phyloP scores from a whole-genome alignment of 2,329 filamentous ascomycete genomes.

The Arthrocladium fulminans region DNA sequence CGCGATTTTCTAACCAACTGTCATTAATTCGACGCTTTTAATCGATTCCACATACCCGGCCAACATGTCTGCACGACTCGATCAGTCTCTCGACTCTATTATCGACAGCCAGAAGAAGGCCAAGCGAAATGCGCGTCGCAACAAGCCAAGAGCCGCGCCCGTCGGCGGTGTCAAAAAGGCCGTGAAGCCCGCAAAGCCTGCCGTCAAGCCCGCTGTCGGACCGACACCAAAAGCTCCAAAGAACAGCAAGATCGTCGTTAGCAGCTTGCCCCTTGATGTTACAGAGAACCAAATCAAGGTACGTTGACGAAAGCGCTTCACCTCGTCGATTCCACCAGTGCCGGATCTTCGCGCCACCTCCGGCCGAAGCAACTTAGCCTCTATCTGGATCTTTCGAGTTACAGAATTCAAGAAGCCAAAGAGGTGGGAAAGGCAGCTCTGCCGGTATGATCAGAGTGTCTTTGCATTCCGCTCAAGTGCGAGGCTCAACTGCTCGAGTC shows the following conservation, averaged over 20 bases:
- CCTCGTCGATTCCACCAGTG: conserved; percentile 35
- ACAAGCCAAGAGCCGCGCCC: conserved; percentile 49
- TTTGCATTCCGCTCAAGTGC: too few relatives aligned
- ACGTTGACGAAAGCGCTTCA: conserved; percentile 87
- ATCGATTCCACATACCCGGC: conserved; percentile 16
- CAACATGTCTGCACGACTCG: conserved; percentile 87
- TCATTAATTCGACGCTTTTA: conserved; percentile 1
- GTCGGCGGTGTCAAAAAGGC: conserved; percentile 81
- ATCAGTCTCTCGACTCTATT: conserved; percentile 96
- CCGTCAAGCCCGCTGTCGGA: conserved; percentile 49
- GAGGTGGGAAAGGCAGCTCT: too few relatives aligned
- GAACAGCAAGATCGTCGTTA: conserved; percentile 96
- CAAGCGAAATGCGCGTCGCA: conserved; percentile 41
- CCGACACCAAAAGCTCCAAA: conserved; percentile 54
- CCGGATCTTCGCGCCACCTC: conserved; percentile 66
- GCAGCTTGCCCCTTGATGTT: conserved; percentile 97
- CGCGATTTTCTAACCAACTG: not conserved
- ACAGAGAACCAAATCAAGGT: conserved; percentile 98
- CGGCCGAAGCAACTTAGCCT: too few relatives aligned
- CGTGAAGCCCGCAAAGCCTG: conserved; percentile 41
- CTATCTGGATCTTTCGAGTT: too few relatives aligned
- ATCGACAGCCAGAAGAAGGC: conserved; percentile 63
- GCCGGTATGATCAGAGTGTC: too few relatives aligned
- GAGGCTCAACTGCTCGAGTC: too few relatives aligned
- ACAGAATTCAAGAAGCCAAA: conserved; percentile 1